Percentiles rank a stretch among this genome's conserved stretches.
Conservation (phyloP, 768 basidiomycete genomes). For the Lepiota venenata region DNA sequence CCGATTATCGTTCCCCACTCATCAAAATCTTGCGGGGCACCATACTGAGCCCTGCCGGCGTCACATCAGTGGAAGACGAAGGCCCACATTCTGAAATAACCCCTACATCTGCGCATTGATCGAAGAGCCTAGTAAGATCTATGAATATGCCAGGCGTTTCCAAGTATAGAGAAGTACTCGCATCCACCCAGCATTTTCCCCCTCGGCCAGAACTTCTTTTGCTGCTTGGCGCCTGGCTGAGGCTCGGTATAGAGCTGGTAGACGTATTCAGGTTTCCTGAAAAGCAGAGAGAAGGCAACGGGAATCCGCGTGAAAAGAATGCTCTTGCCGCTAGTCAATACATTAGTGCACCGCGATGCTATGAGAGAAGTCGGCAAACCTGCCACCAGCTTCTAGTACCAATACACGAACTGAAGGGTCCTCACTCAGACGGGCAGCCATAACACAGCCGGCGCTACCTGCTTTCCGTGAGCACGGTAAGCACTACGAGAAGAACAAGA, state of each 20-base stretch:
- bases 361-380: slow-evolving; percentile 26
- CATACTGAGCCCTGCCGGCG: slow-evolving; percentile 52
- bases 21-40: slow-evolving; percentile 66
- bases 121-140: slow-evolving; percentile 42
- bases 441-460: slow-evolving; percentile 62
- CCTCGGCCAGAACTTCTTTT: slow-evolving; percentile 59
- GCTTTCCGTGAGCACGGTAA: background rate
- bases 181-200: slow-evolving; percentile 74
- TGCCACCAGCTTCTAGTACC: slow-evolving; percentile 57
- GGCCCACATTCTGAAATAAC: background rate
- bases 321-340: slow-evolving; percentile 36
- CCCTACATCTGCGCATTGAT: slow-evolving; percentile 57
- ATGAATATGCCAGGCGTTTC: background rate
- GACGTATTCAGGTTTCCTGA: slow-evolving; percentile 41
- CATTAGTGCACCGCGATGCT: background rate
- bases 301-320: slow-evolving; percentile 41
- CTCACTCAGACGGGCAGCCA: slow-evolving; percentile 57
- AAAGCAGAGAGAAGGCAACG: slow-evolving; percentile 37
- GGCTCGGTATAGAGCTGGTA: slow-evolving; percentile 56
- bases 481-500: background rate
- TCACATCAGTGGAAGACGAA: background rate
- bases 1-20: slow-evolving; percentile 56
- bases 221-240: slow-evolving; percentile 45
- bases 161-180: slow-evolving; percentile 28
- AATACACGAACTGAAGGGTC: slow-evolving; percentile 50